phyloP scores from a whole-genome alignment of 2,329 filamentous ascomycete species.

The Phaeosphaeriaceae sp. region DNA sequence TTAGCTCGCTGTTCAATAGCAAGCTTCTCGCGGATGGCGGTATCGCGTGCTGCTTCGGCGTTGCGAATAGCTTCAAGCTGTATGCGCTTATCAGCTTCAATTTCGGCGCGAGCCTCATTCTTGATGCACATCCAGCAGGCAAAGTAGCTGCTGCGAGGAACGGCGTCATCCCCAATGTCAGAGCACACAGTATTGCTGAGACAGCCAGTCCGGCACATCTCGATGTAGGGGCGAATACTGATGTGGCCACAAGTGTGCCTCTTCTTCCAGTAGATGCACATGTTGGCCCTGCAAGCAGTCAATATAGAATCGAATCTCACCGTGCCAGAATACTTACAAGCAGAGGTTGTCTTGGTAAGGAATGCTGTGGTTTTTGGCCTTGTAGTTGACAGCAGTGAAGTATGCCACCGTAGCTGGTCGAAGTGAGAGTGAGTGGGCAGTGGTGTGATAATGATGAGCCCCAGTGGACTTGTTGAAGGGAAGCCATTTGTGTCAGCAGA shows the following conservation, averaged over 20 bases:
- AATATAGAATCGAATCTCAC: not conserved
- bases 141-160: conserved; percentile 25
- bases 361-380: not conserved
- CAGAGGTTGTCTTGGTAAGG: not conserved
- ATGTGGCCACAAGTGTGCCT: conserved; percentile 27
- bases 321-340: not conserved
- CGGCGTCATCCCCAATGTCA: conserved; percentile 17
- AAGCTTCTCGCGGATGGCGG: conserved; percentile 10
- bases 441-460: no score
- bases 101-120: conserved; percentile 14
- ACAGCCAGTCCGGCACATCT: conserved; percentile 29
- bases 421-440: no score
- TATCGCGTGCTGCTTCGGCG: conserved; percentile 17
- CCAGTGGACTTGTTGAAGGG: no score
- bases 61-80: conserved; percentile 6
- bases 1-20: conserved; percentile 17
- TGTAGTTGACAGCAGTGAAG: no score
- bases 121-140: conserved; percentile 33
- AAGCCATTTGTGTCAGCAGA: no score
- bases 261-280: conserved; percentile 38
- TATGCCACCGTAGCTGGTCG: no score
- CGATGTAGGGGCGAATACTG: conserved; percentile 28
- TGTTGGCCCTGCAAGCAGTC: conserved; percentile 8
- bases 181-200: conserved; percentile 27
- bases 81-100: conserved; percentile 7